phyloP scores from a whole-genome alignment of 495 filamentous ascomycete genomes.

The Xylaria longipes region DNA sequence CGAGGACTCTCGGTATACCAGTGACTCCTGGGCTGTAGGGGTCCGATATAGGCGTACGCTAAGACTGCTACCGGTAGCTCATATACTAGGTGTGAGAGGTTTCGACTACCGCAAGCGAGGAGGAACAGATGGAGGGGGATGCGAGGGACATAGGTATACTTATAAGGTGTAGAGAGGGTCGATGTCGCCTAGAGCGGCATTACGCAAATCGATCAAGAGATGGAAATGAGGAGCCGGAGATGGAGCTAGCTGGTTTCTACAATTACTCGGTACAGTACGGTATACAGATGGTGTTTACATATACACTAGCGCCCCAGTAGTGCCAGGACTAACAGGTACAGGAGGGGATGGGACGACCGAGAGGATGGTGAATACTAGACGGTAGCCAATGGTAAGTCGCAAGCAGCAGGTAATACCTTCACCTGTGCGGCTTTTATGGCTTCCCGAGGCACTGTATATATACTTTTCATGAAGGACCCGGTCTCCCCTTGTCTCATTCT shows the following conservation, averaged over 20 bases:
- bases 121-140: slow-evolving; percentile 3
- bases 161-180: slow-evolving; percentile 16
- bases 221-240: slow-evolving; percentile 24
- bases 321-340: slow-evolving; percentile 1
- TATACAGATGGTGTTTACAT: slow-evolving; percentile 22
- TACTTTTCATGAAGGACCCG: background rate
- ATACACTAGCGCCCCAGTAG: slow-evolving; percentile 13
- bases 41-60: slow-evolving; percentile 13
- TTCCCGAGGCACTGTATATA: slow-evolving; percentile 2
- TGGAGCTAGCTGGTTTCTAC: slow-evolving; percentile 24
- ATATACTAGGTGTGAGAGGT: slow-evolving; percentile 10
- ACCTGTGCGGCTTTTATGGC: background rate
- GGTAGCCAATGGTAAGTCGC: background rate
- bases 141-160: slow-evolving; percentile 15
- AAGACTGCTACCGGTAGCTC: background rate
- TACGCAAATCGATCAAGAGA: slow-evolving; percentile 24
- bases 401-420: background rate
- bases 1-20: slow-evolving; percentile 5
- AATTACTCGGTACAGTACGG: slow-evolving; percentile 17
- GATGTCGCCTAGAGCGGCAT: slow-evolving; percentile 25
- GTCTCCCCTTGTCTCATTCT: background rate
- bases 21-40: background rate
- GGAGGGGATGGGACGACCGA: slow-evolving; percentile 13
- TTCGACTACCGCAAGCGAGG: slow-evolving; percentile 1
- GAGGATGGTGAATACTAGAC: background rate